Base-by-base conservation (phyloP, 2,329 filamentous ascomycete species). In the Seiridium cupressi region DNA sequence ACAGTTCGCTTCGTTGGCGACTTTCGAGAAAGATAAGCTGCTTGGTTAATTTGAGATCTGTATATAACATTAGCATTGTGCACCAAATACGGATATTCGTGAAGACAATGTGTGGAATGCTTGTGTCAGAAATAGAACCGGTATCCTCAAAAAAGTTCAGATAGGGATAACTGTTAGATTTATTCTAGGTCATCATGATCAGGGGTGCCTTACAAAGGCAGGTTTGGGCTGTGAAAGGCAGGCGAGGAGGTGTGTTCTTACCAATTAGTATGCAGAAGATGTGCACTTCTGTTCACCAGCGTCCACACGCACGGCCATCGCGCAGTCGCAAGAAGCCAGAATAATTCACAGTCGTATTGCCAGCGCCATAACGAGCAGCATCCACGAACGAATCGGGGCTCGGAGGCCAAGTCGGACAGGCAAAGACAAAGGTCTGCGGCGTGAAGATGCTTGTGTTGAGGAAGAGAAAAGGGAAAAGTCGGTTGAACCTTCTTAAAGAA, bases 121-220 rank as follows among this genome's bases (percentile, higher is more conserved):
- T 38, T 38, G 49, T 53, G 49, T 55, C 35, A 55, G 38, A 55
- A 32, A 44, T 44, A 31, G 38, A 26, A 55, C 51, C 51, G 26
- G 8, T 55, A 55, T 55, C 51, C 51, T 31, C 51, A 55, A 42
- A 34, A 36, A 34, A 35, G 38, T 55, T 55, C 36, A 31, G 51
- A 55, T 55, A 55, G 51, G 51, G 51, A 55, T 55, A 55, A 55
- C 51, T 55, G 51, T 54, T 54, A 40, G 18, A 26, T 11, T 36
- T 18, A 42, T 55, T 55, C 18, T 55, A 31, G 51, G 38, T 55
- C 51, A 55, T 55, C 51, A 55, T 55, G 11, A 32, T 44, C 42
- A n/a, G 18, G 51, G n/a, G 36, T n/a, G 18, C n/a, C 36, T 36
- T 35, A 6, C 3, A 11, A 44, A 38, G 26, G 51, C 51, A 32